phyloP scores from a whole-genome alignment of 148 eudicot species.

The Vaccinium corymbosum region DNA sequence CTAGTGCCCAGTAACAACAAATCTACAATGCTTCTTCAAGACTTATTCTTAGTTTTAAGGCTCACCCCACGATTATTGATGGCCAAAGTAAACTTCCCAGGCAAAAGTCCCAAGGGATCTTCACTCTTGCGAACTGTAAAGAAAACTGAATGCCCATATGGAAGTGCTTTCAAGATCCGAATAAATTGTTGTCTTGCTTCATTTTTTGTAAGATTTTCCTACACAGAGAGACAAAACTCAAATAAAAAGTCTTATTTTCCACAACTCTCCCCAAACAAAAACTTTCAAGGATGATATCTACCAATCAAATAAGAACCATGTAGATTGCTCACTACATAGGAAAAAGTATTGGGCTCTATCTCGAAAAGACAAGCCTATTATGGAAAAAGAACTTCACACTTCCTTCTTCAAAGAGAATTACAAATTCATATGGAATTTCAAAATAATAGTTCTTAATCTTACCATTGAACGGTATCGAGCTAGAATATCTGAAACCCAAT shows the following conservation, averaged over 20 bases:
- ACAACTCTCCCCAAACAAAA: background rate
- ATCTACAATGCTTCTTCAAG: background rate
- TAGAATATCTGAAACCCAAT: conserved; percentile 85
- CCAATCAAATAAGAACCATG: background rate
- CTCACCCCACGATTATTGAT: conserved; percentile 96
- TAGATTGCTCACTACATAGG: background rate
- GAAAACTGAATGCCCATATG: conserved; percentile 94
- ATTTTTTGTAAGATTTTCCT: conserved; percentile 88
- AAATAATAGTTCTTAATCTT: conserved; percentile 18
- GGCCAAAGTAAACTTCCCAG: conserved; percentile 81
- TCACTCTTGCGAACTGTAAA: conserved; percentile 96
- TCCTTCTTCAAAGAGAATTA: background rate
- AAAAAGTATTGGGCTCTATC: background rate
- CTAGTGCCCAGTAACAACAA: background rate
- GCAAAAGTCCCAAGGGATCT: conserved; percentile 97
- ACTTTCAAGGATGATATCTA: background rate
- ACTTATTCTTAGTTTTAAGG: background rate
- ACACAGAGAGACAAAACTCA: conserved; percentile 2
- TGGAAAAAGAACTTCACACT: background rate
- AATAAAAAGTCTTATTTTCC: background rate
- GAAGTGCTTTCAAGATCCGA: conserved; percentile 76
- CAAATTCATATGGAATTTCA: background rate
- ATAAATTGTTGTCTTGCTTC: conserved; percentile 94
- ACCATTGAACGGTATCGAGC: conserved; percentile 82
- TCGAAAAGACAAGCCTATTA: background rate